Conservation (phyloP, 352 stramenopile species). For the Globisporangium sylvaticum region DNA sequence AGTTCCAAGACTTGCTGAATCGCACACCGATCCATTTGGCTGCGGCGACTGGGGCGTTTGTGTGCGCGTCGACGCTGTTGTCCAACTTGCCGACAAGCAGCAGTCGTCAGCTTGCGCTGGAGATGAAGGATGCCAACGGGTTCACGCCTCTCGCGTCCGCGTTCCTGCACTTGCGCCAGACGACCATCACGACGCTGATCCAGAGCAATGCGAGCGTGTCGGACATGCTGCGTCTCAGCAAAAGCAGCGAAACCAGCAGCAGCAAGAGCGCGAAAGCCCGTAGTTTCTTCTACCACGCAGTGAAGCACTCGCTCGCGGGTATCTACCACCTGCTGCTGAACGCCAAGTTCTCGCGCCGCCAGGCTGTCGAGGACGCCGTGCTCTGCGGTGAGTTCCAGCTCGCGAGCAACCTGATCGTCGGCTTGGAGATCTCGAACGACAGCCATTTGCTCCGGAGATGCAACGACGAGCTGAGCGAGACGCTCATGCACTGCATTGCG, state of each 20-base stretch:
- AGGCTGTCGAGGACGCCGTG: slow-evolving; percentile 68
- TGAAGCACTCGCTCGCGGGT: slow-evolving; percentile 55
- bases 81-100: slow-evolving; percentile 3
- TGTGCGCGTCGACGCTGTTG: slow-evolving; percentile 58
- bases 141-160: slow-evolving; percentile 57
- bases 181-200: slow-evolving; percentile 68
- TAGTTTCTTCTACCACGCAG: slow-evolving; percentile 73
- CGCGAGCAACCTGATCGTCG: slow-evolving; percentile 54
- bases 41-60: slow-evolving; percentile 60
- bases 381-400: slow-evolving; percentile 65
- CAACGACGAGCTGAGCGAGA: slow-evolving; percentile 39
- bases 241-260: slow-evolving; percentile 23
- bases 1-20: slow-evolving; percentile 34
- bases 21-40: slow-evolving; percentile 58
- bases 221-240: slow-evolving; percentile 39
- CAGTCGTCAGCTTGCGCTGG: slow-evolving; percentile 9
- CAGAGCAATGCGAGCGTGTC: slow-evolving; percentile 52
- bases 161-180: slow-evolving; percentile 51
- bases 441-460: slow-evolving; percentile 28
- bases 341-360: slow-evolving; percentile 61
- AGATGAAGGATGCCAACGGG: slow-evolving; percentile 20
- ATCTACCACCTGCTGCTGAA: slow-evolving; percentile 75
- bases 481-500: slow-evolving; percentile 56
- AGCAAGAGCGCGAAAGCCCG: slow-evolving; percentile 16
- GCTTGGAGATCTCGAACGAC: slow-evolving; percentile 41